A percentile compares a stretch with the other conserved stretches of the same genome.
Evolutionary conservation across 2,329 filamentous ascomycete genomes (phyloP).

Genomic region (Bipolaris cookei): DNA sequence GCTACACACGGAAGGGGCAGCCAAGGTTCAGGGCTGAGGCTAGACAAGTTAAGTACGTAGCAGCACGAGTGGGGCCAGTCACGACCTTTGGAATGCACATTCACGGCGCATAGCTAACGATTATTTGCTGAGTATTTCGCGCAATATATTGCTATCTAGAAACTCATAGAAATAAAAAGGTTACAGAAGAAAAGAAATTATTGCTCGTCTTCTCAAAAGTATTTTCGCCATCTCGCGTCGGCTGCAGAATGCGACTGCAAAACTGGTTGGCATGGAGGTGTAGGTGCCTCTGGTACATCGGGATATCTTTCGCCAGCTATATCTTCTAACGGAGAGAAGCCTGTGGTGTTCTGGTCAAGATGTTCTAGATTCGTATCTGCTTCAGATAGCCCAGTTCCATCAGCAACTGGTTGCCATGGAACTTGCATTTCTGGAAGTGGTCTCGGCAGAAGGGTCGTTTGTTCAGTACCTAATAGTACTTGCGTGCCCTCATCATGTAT

Average conservation of each 20-base stretch:
- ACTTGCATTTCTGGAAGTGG: background rate
- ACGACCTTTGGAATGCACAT: background rate
- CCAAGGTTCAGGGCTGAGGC: background rate
- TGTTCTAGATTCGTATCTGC: background rate
- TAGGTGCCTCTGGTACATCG: background rate
- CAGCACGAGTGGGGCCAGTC: background rate
- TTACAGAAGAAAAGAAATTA: background rate
- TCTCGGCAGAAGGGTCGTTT: background rate
- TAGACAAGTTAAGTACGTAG: background rate
- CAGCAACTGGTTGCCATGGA: slow-evolving; percentile 5
- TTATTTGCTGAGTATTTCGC: background rate
- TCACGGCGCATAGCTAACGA: background rate
- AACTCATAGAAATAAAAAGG: background rate
- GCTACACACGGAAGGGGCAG: background rate
- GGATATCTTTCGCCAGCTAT: background rate
- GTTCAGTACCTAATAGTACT: background rate
- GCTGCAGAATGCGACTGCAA: background rate
- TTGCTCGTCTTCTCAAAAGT: slow-evolving; percentile 13
- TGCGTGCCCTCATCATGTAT: slow-evolving; percentile 10
- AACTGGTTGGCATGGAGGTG: background rate
- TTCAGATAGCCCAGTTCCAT: background rate
- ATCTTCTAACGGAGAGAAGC: background rate
- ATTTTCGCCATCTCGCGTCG: slow-evolving; percentile 23
- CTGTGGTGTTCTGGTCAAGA: background rate
- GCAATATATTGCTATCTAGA: background rate